Conservation (phyloP, 2,329 filamentous ascomycete species). For the Myriangium duriaei region DNA sequence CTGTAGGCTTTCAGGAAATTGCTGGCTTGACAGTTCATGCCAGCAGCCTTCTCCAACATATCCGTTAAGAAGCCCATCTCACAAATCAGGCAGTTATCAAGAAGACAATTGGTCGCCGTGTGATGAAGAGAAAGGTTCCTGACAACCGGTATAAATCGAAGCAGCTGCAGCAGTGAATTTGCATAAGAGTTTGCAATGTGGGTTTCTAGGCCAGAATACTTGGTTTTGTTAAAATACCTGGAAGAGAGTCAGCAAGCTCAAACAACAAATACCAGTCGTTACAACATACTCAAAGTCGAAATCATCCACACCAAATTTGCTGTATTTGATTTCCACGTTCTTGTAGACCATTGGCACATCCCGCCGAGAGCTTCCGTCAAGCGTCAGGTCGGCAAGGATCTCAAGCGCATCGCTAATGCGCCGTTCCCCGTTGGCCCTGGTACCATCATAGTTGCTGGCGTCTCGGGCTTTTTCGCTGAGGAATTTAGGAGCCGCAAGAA, state of each 20-base stretch:
- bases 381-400: conserved; percentile 52
- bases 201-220: conserved; percentile 83
- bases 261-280: too few species aligned
- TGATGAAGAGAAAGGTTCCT: conserved; percentile 83
- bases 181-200: conserved; percentile 96
- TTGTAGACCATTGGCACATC: conserved; percentile 83
- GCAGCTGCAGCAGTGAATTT: conserved; percentile 79
- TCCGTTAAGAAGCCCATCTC: conserved; percentile 93
- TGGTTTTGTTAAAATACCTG: conserved; percentile 89
- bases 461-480: conserved; percentile 78
- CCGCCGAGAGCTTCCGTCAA: conserved; percentile 59
- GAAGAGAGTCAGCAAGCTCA: conserved; percentile 15
- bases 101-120: conserved; percentile 70
- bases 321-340: conserved; percentile 96
- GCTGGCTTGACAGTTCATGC: conserved; percentile 88
- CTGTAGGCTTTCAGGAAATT: conserved; percentile 87
- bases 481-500: conserved; percentile 73
- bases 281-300: conserved; percentile 77
- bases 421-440: conserved; percentile 29
- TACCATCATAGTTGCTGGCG: conserved; percentile 43
- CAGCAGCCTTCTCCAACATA: conserved; percentile 93
- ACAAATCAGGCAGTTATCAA: conserved; percentile 76
- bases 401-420: conserved; percentile 47
- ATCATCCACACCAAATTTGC: conserved; percentile 97
- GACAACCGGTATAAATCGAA: conserved; percentile 79